These are phyloP conservation scores for Gynochthodes officinalis DNA, from an alignment of 257 asterid species.

Conservation along the genomic window DNA sequence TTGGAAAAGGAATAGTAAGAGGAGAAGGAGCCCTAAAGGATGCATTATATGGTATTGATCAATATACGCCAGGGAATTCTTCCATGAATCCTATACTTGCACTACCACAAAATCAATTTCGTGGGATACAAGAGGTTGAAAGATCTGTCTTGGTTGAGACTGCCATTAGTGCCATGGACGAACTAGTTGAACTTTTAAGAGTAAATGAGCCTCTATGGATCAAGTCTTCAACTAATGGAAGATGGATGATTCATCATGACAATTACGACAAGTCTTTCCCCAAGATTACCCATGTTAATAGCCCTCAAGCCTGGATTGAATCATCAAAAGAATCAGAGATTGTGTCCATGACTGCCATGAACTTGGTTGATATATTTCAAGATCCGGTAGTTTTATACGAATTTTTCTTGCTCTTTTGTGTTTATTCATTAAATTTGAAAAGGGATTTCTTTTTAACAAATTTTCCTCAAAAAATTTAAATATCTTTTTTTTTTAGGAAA, in stretches of 20 bases:
- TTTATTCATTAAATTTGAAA: too few species aligned
- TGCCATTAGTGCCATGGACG: constrained; percentile 44
- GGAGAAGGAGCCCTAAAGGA: too few species aligned
- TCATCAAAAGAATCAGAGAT: constrained; percentile 62
- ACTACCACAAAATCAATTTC: constrained; percentile 9
- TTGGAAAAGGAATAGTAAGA: constrained; percentile 14
- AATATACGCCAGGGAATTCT: constrained; percentile 15
- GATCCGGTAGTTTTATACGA: constrained; percentile 38
- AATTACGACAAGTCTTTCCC: constrained; percentile 53
- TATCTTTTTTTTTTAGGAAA: constrained; percentile 41
- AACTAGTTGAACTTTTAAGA: constrained; percentile 51
- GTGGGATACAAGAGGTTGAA: constrained; percentile 30
- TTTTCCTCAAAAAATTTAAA: background rate
- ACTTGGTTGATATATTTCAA: constrained; percentile 51
- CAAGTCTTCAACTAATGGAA: constrained; percentile 38
- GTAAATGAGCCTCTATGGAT: constrained; percentile 62
- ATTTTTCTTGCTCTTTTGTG: background rate
- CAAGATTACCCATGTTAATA: constrained; percentile 28
- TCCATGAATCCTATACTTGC: constrained; percentile 5
- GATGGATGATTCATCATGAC: constrained; percentile 40
- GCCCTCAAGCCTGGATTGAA: constrained; percentile 48
- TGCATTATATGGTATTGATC: background rate
- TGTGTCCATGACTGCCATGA: constrained; percentile 47
- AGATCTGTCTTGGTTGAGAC: constrained; percentile 35
- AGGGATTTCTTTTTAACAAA: too few species aligned